Percentiles rank a stretch among this genome's conserved stretches.
phyloP scores from a whole-genome alignment of 768 basidiomycete species.

The Mycena belliarum region DNA sequence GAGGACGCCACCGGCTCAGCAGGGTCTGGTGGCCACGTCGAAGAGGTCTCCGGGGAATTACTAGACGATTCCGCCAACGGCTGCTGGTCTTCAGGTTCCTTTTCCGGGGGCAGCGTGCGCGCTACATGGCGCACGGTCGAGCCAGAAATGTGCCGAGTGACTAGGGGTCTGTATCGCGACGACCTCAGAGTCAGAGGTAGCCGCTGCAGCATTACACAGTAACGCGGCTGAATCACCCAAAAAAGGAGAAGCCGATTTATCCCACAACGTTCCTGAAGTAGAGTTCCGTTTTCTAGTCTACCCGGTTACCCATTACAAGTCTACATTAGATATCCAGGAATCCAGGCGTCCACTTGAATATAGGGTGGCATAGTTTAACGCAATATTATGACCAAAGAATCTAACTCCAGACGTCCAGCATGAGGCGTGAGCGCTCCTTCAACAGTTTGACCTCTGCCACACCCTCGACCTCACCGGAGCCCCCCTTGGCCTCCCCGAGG shows the following conservation, averaged over 20 bases:
- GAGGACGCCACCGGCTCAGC: constrained; percentile 16
- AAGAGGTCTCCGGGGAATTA: not conserved
- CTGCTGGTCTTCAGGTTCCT: not conserved
- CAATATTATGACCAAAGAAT: constrained; percentile 16
- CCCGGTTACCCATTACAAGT: constrained; percentile 11
- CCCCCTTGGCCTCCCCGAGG: constrained; percentile 93
- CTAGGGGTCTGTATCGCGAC: constrained; percentile 10
- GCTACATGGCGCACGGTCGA: not conserved
- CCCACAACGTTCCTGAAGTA: not conserved
- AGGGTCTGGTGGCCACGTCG: not conserved
- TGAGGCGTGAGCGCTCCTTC: constrained; percentile 88
- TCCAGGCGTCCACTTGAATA: constrained; percentile 3
- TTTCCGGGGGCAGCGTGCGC: constrained; percentile 8
- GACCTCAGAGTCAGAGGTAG: constrained; percentile 12
- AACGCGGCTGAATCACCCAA: not conserved
- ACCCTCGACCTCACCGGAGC: constrained; percentile 84
- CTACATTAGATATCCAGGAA: constrained; percentile 15
- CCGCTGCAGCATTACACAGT: constrained; percentile 1
- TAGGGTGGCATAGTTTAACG: constrained; percentile 11
- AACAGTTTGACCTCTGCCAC: constrained; percentile 89
- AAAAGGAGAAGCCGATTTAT: not conserved
- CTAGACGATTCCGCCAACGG: not conserved
- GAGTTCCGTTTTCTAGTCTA: not conserved
- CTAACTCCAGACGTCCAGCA: constrained; percentile 90
- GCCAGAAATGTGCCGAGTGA: constrained; percentile 1